These are phyloP conservation scores for Metschnikowia similis DNA, from an alignment of 805 yeast species.

Conservation along the genomic window DNA sequence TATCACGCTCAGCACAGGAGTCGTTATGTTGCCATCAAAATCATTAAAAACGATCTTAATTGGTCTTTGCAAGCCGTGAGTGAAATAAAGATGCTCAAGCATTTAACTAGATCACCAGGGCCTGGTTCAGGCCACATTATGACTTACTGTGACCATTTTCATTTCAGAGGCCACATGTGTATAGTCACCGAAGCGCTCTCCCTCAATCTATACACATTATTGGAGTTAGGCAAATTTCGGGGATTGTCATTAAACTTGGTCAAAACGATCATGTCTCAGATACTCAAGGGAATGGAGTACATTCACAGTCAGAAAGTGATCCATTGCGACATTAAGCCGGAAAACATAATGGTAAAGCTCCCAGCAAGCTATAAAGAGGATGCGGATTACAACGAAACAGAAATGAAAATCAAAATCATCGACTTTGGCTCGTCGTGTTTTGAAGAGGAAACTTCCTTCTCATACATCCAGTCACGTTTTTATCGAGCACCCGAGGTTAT, in stretches of 20 bases:
- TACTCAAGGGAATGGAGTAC: conserved; percentile 55
- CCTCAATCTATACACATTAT: conserved; percentile 57
- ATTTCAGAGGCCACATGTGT: conserved; percentile 78
- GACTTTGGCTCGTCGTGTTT: conserved; percentile 75
- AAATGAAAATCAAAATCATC: conserved; percentile 58
- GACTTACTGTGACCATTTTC: conserved; percentile 62
- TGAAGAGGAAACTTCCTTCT: conserved; percentile 39
- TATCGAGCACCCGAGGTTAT: conserved; percentile 79
- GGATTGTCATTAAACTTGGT: conserved; percentile 46
- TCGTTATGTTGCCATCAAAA: conserved; percentile 66
- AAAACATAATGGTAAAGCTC: conserved; percentile 60
- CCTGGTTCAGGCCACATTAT: conserved; percentile 35
- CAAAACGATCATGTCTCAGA: conserved; percentile 46
- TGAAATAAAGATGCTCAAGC: conserved; percentile 65
- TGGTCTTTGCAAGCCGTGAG: conserved; percentile 75
- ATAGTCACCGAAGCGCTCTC: conserved; percentile 71
- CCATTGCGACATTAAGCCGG: conserved; percentile 87
- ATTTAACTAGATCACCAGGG: conserved; percentile 24
- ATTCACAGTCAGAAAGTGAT: conserved; percentile 56
- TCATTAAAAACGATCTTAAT: conserved; percentile 67
- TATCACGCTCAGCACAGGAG: conserved; percentile 11
- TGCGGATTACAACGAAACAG: conserved; percentile 26
- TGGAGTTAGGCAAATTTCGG: conserved; percentile 45
- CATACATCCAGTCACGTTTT: conserved; percentile 61
- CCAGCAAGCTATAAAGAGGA: conserved; percentile 19